These are phyloP conservation scores for Fusarium avenaceum DNA, from an alignment of 2,329 filamentous ascomycete genomes.

Conservation along the genomic window DNA sequence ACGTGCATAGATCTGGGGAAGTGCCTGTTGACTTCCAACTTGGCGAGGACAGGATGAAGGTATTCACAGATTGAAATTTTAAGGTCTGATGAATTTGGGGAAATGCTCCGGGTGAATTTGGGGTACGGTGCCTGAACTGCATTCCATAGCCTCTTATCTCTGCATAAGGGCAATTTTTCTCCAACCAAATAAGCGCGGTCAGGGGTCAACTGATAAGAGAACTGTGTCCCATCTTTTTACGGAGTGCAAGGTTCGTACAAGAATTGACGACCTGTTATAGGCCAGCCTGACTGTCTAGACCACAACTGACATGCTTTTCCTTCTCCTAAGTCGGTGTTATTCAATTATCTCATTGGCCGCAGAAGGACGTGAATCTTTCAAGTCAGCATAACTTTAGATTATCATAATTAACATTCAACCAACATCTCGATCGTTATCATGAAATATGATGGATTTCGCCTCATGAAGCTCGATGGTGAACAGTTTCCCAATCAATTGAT, in stretches of 20 bases:
- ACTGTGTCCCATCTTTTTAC: conserved; percentile 5
- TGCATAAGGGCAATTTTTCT: conserved; percentile 17
- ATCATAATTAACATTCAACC: not conserved
- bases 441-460: not conserved
- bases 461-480: not conserved
- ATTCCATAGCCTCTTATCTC: conserved; percentile 29
- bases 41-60: conserved; percentile 11
- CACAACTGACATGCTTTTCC: not conserved
- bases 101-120: conserved; percentile 24
- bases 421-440: not conserved
- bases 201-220: conserved; percentile 35
- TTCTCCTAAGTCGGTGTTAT: not conserved
- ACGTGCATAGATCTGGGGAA: conserved; percentile 27
- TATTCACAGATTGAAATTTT: conserved; percentile 18
- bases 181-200: conserved; percentile 33
- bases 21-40: not conserved
- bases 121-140: conserved; percentile 21
- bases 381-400: too few relatives aligned
- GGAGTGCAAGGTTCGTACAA: conserved; percentile 10
- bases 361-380: too few relatives aligned
- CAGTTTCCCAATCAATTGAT: not conserved
- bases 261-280: conserved; percentile 1
- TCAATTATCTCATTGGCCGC: not conserved
- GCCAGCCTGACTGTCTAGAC: conserved; percentile 4
- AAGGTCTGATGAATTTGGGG: conserved; percentile 30